These are phyloP conservation scores for Aspergillus brunneoviolaceus DNA, from an alignment of 2,329 filamentous ascomycete species.

Conservation along the genomic window DNA sequence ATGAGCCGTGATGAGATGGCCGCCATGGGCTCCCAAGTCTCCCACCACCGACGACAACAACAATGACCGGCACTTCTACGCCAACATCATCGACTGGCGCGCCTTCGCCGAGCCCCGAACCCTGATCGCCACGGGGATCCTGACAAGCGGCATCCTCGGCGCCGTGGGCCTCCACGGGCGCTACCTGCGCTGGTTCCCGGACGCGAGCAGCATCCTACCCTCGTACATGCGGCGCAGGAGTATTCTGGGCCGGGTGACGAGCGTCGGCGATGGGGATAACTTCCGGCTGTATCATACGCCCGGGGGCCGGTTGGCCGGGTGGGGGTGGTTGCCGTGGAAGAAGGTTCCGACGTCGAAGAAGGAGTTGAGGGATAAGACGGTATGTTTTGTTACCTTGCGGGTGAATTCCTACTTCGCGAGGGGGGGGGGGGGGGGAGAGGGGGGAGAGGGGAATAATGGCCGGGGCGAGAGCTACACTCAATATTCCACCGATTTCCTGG, in stretches of 20 bases:
- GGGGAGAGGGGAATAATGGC: no score
- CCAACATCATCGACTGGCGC: constrained; percentile 44
- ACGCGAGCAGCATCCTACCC: constrained; percentile 71
- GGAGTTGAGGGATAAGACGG: constrained; percentile 73
- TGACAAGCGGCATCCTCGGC: constrained; percentile 41
- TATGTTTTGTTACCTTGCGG: constrained; percentile 38
- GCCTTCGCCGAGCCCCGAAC: constrained; percentile 39
- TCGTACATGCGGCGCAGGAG: constrained; percentile 71
- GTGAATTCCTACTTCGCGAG: not conserved
- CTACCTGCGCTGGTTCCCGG: constrained; percentile 82
- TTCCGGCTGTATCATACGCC: constrained; percentile 95
- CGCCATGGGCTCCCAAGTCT: constrained; percentile 46
- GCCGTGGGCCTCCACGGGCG: constrained; percentile 37
- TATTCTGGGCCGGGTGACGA: constrained; percentile 82
- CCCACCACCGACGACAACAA: constrained; percentile 24
- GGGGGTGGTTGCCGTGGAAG: constrained; percentile 81
- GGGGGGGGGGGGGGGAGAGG: no score
- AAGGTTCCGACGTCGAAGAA: constrained; percentile 68
- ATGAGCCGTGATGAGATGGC: constrained; percentile 50
- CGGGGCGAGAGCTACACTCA: no score
- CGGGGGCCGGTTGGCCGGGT: constrained; percentile 80
- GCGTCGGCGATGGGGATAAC: constrained; percentile 94
- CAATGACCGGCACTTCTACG: constrained; percentile 42
- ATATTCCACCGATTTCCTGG: no score
- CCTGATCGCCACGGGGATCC: constrained; percentile 37